A percentile compares a stretch with the other conserved stretches of the same genome.
These are phyloP conservation scores for Xerocomus minutiporus DNA, from an alignment of 1,284 basidiomycete genomes.

Conservation along the genomic window DNA sequence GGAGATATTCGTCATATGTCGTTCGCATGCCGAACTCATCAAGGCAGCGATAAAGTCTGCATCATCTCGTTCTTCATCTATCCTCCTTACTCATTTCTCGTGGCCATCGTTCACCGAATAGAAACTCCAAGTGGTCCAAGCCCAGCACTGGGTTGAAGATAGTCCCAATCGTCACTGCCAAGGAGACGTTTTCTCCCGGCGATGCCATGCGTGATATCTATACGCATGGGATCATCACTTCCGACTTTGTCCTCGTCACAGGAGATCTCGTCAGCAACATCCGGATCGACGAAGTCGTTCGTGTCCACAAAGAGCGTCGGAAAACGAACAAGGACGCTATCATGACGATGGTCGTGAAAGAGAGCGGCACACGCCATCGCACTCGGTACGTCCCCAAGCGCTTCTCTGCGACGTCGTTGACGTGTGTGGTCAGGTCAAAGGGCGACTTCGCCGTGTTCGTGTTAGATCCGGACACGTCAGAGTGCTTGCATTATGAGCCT, in stretches of 20 bases:
- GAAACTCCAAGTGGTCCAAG: constrained; percentile 78
- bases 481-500: constrained; percentile 77
- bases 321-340: constrained; percentile 88
- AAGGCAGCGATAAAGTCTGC: no score
- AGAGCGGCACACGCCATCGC: constrained; percentile 65
- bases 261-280: constrained; percentile 95
- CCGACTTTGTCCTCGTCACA: constrained; percentile 91
- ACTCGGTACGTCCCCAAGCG: constrained; percentile 54
- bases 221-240: constrained; percentile 85
- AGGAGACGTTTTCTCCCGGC: constrained; percentile 86
- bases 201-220: constrained; percentile 98
- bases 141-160: constrained; percentile 78
- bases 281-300: constrained; percentile 84
- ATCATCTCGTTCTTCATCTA: constrained; percentile 5
- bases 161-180: constrained; percentile 81
- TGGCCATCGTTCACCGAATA: constrained; percentile 25
- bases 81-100: constrained; percentile 14
- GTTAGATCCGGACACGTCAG: constrained; percentile 67
- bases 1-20: constrained; percentile 92
- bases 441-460: constrained; percentile 73
- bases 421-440: constrained; percentile 44
- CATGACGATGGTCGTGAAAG: constrained; percentile 93
- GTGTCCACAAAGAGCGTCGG: constrained; percentile 83
- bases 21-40: constrained; percentile 20
- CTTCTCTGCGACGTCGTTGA: constrained; percentile 3